Evolutionary conservation across 1,284 basidiomycete species (phyloP).

Genomic region (Polyporus tsugae): DNA sequence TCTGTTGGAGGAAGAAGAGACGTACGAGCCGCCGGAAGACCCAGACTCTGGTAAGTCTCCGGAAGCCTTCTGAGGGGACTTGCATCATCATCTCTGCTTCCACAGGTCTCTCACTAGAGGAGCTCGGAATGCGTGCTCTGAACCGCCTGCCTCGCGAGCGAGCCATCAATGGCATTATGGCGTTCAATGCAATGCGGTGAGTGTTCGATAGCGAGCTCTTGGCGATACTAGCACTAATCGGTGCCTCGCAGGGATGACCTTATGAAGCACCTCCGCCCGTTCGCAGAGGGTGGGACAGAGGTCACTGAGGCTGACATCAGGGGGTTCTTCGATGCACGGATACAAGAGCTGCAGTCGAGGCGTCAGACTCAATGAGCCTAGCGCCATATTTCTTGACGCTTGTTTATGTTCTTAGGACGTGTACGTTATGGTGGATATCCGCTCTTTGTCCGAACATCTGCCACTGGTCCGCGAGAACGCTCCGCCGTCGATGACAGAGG

Average conservation of each 20-base stretch:
- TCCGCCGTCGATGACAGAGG: conserved; percentile 1
- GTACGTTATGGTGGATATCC: conserved; percentile 3
- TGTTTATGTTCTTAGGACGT: neutral
- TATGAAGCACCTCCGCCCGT: conserved; percentile 76
- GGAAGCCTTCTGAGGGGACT: neutral
- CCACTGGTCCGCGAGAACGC: neutral
- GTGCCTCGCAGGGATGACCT: conserved; percentile 65
- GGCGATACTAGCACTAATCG: neutral
- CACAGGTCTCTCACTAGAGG: conserved; percentile 75
- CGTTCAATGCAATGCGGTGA: conserved; percentile 82
- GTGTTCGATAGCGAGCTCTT: conserved; percentile 31
- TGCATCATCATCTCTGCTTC: conserved; percentile 1
- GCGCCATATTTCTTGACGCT: neutral
- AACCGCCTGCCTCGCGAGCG: conserved; percentile 73
- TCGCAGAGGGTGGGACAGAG: conserved; percentile 79
- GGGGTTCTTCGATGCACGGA: conserved; percentile 67
- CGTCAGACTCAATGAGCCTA: conserved; percentile 18
- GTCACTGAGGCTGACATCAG: conserved; percentile 78
- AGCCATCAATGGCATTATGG: conserved; percentile 81
- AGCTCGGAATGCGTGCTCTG: conserved; percentile 80
- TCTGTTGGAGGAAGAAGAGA: conserved; percentile 80
- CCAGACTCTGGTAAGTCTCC: conserved; percentile 71
- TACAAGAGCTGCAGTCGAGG: conserved; percentile 26
- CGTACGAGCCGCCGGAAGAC: conserved; percentile 83
- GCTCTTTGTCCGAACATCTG: conserved; percentile 2